Percentiles rank a stretch among this genome's conserved stretches.
phyloP scores from a whole-genome alignment of 1,284 basidiomycete species.

The Naganishia albida region DNA sequence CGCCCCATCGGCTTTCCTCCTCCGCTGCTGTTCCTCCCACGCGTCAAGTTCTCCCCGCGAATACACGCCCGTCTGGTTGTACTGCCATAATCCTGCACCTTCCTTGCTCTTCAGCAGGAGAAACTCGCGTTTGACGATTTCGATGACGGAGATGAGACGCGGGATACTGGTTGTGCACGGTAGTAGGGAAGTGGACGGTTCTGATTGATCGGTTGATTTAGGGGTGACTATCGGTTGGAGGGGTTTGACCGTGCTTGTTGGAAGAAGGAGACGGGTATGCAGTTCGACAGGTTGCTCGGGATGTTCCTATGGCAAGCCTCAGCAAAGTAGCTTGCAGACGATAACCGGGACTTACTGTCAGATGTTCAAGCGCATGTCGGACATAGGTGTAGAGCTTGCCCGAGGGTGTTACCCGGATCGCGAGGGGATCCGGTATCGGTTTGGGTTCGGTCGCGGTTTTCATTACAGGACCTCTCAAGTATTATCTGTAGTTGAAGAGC shows the following conservation, averaged over 20 bases:
- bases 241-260: constrained; percentile 8
- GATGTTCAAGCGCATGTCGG: constrained; percentile 62
- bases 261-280: constrained; percentile 63
- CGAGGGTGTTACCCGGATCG: constrained; percentile 64
- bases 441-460: background rate
- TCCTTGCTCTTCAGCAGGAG: constrained; percentile 56
- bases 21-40: constrained; percentile 49
- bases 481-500: no score
- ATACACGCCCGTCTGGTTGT: constrained; percentile 68
- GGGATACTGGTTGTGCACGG: constrained; percentile 60
- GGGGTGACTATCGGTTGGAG: constrained; percentile 25
- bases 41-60: constrained; percentile 12
- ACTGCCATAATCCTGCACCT: constrained; percentile 67
- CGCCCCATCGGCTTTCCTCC: constrained; percentile 38
- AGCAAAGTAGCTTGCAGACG: constrained; percentile 5
- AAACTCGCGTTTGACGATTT: constrained; percentile 78
- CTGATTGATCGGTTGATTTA: constrained; percentile 6
- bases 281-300: constrained; percentile 62
- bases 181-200: constrained; percentile 39
- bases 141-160: constrained; percentile 71
- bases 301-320: constrained; percentile 57
- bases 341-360: constrained; percentile 58
- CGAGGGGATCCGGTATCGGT: background rate
- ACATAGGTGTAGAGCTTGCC: constrained; percentile 69
- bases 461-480: background rate